Conservation (phyloP, 2,329 filamentous ascomycete genomes). For the Pseudogymnoascus sp. region DNA sequence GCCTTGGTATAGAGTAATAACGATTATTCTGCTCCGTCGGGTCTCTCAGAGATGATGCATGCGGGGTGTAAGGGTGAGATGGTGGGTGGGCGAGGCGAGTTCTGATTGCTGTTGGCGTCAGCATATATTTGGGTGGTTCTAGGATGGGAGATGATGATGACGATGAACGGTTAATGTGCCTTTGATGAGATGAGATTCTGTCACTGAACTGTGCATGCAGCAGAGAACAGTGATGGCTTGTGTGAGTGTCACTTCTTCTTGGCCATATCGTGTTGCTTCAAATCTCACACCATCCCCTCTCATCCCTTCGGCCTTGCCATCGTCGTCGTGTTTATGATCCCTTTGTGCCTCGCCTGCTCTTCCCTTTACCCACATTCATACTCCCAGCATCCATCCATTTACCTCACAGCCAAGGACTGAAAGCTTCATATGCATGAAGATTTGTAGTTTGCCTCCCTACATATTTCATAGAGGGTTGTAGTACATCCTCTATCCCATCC, state of each 20-base stretch:
- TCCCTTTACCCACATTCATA: background rate
- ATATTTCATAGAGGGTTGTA: background rate
- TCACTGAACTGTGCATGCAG: background rate
- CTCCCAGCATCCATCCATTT: background rate
- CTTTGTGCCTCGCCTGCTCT: background rate
- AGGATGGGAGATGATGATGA: background rate
- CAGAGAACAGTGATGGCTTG: background rate
- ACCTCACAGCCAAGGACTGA: background rate
- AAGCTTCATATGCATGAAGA: background rate
- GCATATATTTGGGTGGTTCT: background rate
- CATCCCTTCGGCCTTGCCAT: background rate
- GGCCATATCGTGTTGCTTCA: background rate
- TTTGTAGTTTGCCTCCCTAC: background rate
- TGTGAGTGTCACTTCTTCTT: background rate
- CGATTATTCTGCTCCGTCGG: background rate
- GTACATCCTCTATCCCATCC: background rate
- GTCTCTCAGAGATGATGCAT: background rate
- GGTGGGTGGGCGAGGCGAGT: background rate
- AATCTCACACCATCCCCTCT: background rate
- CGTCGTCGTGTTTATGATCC: background rate
- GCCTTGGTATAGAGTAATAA: background rate
- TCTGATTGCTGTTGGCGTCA: background rate
- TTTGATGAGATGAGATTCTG: background rate
- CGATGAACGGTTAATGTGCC: background rate
- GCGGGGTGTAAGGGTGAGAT: background rate